Evolutionary conservation across 306 rosid species (phyloP).

Genomic region (Pyrus betulifolia): DNA sequence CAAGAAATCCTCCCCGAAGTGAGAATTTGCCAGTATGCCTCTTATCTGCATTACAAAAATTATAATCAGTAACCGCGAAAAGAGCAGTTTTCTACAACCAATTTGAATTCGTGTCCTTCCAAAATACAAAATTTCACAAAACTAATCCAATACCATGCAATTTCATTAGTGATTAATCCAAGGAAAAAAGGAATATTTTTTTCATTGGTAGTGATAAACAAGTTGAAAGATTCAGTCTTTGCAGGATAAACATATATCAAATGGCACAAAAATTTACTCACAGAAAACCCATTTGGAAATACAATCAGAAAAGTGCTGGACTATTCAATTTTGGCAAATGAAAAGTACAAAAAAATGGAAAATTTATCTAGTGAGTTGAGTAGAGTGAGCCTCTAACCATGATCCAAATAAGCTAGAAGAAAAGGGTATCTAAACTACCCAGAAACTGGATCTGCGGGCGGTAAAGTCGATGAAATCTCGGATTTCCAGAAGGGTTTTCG

Average conservation of each 20-base stretch:
- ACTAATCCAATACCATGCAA: not conserved
- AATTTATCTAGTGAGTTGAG: not conserved
- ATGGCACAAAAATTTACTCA: not conserved
- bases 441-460: not conserved
- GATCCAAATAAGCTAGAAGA: not conserved
- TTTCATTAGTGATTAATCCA: not conserved
- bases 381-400: not conserved
- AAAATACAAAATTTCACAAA: not conserved
- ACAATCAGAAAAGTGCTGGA: not conserved
- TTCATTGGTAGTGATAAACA: not conserved
- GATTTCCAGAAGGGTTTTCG: not conserved
- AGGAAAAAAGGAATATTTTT: too few species aligned
- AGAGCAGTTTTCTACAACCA: not conserved
- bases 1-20: constrained; percentile 19
- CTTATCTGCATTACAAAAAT: constrained; percentile 9
- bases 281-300: not conserved
- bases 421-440: not conserved
- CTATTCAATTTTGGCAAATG: not conserved
- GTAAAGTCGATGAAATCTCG: not conserved
- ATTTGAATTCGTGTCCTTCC: not conserved
- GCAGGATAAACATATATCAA: not conserved
- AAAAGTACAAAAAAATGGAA: not conserved
- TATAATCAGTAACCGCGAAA: not conserved
- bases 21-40: constrained; percentile 37
- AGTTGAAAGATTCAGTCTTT: not conserved